Conservation (phyloP, 108 stramenopile species). For the Pseudonitzschia multiseries region DNA sequence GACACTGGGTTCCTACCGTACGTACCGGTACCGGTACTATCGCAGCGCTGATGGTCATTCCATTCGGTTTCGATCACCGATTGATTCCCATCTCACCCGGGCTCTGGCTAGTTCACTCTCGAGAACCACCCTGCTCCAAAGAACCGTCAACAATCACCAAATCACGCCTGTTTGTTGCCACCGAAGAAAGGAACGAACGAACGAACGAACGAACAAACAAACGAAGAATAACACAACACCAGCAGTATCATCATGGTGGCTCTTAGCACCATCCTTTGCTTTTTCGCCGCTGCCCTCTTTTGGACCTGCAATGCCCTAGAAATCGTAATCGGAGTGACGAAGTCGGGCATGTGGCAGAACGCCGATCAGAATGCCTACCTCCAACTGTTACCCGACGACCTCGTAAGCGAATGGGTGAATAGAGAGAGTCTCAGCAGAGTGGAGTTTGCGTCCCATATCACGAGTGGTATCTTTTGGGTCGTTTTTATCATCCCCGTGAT, state of each 20-base stretch:
- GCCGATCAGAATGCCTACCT: slow-evolving; percentile 18
- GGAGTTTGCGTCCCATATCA: slow-evolving; percentile 13
- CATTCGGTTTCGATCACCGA: no score
- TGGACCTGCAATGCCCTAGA: slow-evolving; percentile 5
- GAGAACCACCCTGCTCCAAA: no score
- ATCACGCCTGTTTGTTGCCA: no score
- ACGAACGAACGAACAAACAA: neutral
- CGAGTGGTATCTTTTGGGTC: slow-evolving; percentile 64
- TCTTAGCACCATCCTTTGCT: neutral
- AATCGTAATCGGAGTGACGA: neutral
- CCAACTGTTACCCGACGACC: slow-evolving; percentile 51
- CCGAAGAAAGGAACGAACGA: no score
- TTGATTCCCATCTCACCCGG: no score
- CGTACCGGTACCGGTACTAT: no score
- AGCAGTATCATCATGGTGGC: neutral
- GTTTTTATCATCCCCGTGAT: slow-evolving; percentile 60
- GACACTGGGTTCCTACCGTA: no score
- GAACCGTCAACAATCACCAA: no score
- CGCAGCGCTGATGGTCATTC: no score
- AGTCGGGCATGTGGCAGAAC: neutral
- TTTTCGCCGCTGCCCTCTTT: neutral
- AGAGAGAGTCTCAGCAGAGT: slow-evolving; percentile 17
- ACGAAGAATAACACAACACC: neutral
- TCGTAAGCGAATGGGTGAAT: slow-evolving; percentile 45
- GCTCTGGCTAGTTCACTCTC: no score